Evolutionary conservation across 139 green algal genomes (phyloP), one percentile per base, ranked within the genome.

Genomic region (Yamagishiella unicocca): DNA sequence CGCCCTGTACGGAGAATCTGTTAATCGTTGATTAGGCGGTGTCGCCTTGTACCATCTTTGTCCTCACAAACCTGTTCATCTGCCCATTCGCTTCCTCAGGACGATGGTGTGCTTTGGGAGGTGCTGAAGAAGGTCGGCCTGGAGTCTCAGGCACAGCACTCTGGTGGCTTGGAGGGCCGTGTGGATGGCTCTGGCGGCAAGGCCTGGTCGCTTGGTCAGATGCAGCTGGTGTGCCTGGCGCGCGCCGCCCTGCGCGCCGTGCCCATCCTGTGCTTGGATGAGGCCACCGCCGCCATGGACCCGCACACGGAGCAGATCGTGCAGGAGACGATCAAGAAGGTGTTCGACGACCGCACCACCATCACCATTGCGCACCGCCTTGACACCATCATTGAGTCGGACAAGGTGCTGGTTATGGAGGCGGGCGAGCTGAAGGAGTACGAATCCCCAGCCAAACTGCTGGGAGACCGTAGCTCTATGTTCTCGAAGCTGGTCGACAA

Each of bases 251-350:
- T 97, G 87, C 88, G 91, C 45, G 93, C 92, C 4, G 92, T 93
- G 68, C 92, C 90, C 55, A 84, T 94, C 61, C 82, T 97, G 72
- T 94, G 95, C 82, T 74, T 95, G 83, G 95, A 97, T 62, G 95
- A 97, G 92, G 95, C 95, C 22, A 97, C 95, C 5, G 94, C 94
- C 9, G 93, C 90, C 37, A 94, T 97, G 79, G 95, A 97, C 90
- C 89, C 91, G n/a, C 91, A 94, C 85, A 97, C 92, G 8, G 95
- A 97, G 89, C 87, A 92, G 55, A 90, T 94, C 17, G 95, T 98
- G 81, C 92, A 95, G 53, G 92, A 94, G 40, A 88, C 92, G 71
- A 92, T 93, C 79, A 89, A 89, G 80, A 86, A 87, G 45, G 78
- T 92, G 21, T 93, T 97, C 77, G 53, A 76, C 21, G 89, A 94